phyloP scores from a whole-genome alignment of 2,329 filamentous ascomycete genomes.

The Ophiostoma triangulosporum region DNA sequence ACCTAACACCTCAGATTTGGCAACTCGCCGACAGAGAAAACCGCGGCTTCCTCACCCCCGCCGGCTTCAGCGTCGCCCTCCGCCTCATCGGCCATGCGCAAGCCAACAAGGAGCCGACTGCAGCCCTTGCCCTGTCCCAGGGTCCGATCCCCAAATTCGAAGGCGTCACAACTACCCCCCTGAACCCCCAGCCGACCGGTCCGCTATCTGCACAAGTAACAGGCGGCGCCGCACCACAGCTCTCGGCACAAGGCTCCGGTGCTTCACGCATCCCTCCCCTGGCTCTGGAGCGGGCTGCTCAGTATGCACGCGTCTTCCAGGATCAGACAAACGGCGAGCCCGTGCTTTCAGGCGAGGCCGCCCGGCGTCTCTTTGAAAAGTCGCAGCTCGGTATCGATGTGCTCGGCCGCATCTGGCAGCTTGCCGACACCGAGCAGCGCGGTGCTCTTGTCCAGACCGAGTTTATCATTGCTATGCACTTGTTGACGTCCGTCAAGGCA shows the following conservation, averaged over 20 bases:
- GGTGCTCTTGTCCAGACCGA: constrained; percentile 77
- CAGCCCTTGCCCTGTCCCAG: constrained; percentile 70
- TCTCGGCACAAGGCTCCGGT: constrained; percentile 23
- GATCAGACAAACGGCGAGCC: constrained; percentile 64
- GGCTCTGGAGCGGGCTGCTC: constrained; percentile 73
- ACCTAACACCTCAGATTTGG: constrained; percentile 64
- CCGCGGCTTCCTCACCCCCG: constrained; percentile 78
- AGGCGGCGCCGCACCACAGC: constrained; percentile 21
- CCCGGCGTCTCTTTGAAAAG: constrained; percentile 90
- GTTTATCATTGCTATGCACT: constrained; percentile 96
- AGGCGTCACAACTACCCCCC: constrained; percentile 35
- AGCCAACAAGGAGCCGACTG: constrained; percentile 65
- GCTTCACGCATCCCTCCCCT: constrained; percentile 70
- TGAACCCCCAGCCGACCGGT: constrained; percentile 18
- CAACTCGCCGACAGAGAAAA: constrained; percentile 97
- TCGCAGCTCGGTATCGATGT: constrained; percentile 80
- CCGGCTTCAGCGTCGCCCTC: constrained; percentile 85
- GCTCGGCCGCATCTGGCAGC: constrained; percentile 88
- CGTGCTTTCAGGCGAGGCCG: constrained; percentile 69
- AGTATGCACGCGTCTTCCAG: constrained; percentile 84
- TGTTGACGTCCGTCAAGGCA: constrained; percentile 82
- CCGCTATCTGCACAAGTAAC: constrained; percentile 43
- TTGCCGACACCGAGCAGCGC: constrained; percentile 86
- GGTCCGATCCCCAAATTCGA: constrained; percentile 91
- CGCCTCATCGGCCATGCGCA: constrained; percentile 94